phyloP scores from a whole-genome alignment of 176 grass and related monocot genomes.

The Triticum urartu region DNA sequence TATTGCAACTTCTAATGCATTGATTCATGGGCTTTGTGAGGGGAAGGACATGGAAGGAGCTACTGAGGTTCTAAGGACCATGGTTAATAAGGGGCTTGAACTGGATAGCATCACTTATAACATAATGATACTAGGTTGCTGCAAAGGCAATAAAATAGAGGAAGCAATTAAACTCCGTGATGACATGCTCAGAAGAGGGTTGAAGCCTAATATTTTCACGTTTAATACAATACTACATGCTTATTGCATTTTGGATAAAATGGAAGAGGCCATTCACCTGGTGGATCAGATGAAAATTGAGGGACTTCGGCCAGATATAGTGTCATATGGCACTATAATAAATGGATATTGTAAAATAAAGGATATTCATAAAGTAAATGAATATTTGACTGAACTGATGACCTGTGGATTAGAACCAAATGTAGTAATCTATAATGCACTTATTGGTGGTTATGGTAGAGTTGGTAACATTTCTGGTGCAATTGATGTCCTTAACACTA shows the following conservation, averaged over 20 bases:
- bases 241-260: slow-evolving; percentile 67
- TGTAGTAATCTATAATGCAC: slow-evolving; percentile 70
- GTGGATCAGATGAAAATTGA: slow-evolving; percentile 66
- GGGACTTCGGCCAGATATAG: slow-evolving; percentile 65
- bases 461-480: slow-evolving; percentile 72
- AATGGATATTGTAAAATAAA: slow-evolving; percentile 81
- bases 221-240: slow-evolving; percentile 66
- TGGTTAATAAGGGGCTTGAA: slow-evolving; percentile 52
- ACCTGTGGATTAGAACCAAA: slow-evolving; percentile 73
- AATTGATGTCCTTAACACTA: slow-evolving; percentile 57
- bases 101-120: slow-evolving; percentile 89
- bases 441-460: slow-evolving; percentile 80
- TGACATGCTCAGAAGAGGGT: slow-evolving; percentile 75
- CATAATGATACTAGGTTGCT: slow-evolving; percentile 70
- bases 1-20: slow-evolving; percentile 72
- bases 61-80: slow-evolving; percentile 54
- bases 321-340: slow-evolving; percentile 77
- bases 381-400: slow-evolving; percentile 53
- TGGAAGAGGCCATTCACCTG: slow-evolving; percentile 59
- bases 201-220: slow-evolving; percentile 74
- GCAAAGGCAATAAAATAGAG: slow-evolving; percentile 68
- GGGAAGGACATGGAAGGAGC: slow-evolving; percentile 55
- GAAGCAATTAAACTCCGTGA: slow-evolving; percentile 63
- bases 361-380: slow-evolving; percentile 69
- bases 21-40: slow-evolving; percentile 82